These are phyloP conservation scores for Euptelea pleiosperma DNA, from an alignment of 164 flowering plant species.

Conservation along the genomic window DNA sequence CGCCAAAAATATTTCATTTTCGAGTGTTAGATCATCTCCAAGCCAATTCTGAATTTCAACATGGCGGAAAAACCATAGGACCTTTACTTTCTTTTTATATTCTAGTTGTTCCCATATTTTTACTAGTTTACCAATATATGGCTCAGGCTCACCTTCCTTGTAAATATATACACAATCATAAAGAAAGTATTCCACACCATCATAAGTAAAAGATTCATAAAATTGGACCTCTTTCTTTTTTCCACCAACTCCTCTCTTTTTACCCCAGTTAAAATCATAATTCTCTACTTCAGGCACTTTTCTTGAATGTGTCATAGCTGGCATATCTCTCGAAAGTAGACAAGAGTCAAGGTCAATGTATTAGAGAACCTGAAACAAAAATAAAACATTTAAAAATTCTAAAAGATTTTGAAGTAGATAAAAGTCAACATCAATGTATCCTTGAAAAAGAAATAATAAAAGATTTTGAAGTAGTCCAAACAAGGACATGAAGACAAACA, in stretches of 20 bases:
- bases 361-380: conserved; percentile 15
- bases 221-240: conserved; percentile 53
- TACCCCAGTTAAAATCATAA: conserved; percentile 73
- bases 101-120: conserved; percentile 61
- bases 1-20: conserved; percentile 81
- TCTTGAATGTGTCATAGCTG: conserved; percentile 25
- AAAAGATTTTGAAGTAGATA: no score
- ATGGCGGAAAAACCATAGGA: conserved; percentile 79
- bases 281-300: conserved; percentile 29
- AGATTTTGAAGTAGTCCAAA: no score
- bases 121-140: conserved; percentile 67
- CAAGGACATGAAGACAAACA: no score
- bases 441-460: no score
- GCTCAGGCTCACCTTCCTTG: conserved; percentile 52
- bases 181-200: conserved; percentile 63
- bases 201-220: conserved; percentile 76
- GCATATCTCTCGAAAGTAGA: conserved; percentile 7
- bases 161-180: conserved; percentile 64
- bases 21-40: conserved; percentile 21
- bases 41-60: conserved; percentile 46
- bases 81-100: conserved; percentile 50
- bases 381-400: no score
- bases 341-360: not conserved
- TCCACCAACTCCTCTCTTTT: conserved; percentile 61
- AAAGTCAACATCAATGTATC: no score